phyloP scores from a whole-genome alignment of 2,329 filamentous ascomycete species.

The Colletotrichum acutatum region DNA sequence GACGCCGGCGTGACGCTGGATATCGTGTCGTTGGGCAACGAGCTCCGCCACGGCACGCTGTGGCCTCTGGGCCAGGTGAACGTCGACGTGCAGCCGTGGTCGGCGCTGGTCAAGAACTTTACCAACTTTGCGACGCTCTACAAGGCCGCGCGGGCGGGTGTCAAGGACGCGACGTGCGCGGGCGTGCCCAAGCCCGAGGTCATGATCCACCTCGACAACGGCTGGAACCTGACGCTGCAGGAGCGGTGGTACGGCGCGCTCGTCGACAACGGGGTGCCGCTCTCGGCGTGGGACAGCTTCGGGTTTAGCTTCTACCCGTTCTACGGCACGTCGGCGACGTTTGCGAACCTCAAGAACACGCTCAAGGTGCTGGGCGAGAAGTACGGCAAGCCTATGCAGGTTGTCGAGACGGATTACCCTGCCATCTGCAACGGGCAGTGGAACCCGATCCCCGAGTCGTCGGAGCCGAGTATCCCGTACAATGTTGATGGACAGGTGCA shows the following conservation, averaged over 20 bases:
- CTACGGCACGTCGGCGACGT: slow-evolving; percentile 31
- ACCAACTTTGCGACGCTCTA: slow-evolving; percentile 43
- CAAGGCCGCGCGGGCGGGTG: slow-evolving; percentile 38
- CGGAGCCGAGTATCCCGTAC: slow-evolving; percentile 31
- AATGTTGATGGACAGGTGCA: slow-evolving; percentile 24
- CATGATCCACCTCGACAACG: slow-evolving; percentile 34
- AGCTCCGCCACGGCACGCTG: slow-evolving; percentile 47
- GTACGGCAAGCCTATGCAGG: slow-evolving; percentile 31
- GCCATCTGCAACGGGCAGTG: slow-evolving; percentile 29
- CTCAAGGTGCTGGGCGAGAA: slow-evolving; percentile 20
- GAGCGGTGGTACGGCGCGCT: slow-evolving; percentile 31
- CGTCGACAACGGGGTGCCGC: slow-evolving; percentile 27
- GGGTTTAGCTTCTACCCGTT: slow-evolving; percentile 33
- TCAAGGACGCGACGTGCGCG: slow-evolving; percentile 27
- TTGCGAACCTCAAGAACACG: slow-evolving; percentile 20
- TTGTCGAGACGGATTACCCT: slow-evolving; percentile 32
- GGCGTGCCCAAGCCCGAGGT: slow-evolving; percentile 36
- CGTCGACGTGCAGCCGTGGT: slow-evolving; percentile 46
- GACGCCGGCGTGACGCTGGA: slow-evolving; percentile 48
- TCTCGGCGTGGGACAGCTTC: slow-evolving; percentile 27
- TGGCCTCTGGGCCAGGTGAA: slow-evolving; percentile 46
- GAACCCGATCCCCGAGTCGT: slow-evolving; percentile 27
- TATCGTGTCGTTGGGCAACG: slow-evolving; percentile 51
- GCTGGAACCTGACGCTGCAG: slow-evolving; percentile 33
- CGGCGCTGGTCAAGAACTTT: slow-evolving; percentile 44